These are phyloP conservation scores for Wolfiporia cocos DNA, from an alignment of 1,284 basidiomycete genomes.

Conservation along the genomic window DNA sequence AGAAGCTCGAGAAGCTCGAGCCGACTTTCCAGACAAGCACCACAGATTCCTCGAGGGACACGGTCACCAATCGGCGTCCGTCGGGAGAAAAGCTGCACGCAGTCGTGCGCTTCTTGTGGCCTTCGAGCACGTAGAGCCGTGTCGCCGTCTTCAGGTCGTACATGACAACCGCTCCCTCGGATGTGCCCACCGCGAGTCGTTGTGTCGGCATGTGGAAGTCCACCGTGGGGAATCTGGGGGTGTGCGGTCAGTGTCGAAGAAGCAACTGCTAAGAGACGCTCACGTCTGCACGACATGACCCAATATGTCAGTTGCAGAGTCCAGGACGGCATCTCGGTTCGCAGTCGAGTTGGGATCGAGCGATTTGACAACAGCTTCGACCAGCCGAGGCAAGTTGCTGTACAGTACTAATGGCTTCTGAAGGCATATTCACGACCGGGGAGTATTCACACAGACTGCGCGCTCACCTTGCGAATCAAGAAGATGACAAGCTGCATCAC, in stretches of 20 bases:
- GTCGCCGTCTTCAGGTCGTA: constrained; percentile 97
- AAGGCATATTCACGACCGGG: background rate
- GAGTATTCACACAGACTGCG: background rate
- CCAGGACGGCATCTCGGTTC: constrained; percentile 82
- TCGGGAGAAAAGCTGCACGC: constrained; percentile 91
- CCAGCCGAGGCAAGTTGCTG: constrained; percentile 80
- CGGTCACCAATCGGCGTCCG: constrained; percentile 83
- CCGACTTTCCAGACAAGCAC: constrained; percentile 91
- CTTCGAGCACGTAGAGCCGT: constrained; percentile 90
- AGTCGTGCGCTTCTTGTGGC: constrained; percentile 74
- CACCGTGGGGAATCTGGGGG: constrained; percentile 83
- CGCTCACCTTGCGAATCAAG: constrained; percentile 78
- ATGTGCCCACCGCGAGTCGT: constrained; percentile 89
- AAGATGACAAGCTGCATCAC: constrained; percentile 94
- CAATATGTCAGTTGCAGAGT: constrained; percentile 90
- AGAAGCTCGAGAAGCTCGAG: constrained; percentile 79
- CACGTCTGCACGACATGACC: constrained; percentile 87
- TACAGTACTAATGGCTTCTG: constrained; percentile 85
- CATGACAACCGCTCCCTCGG: constrained; percentile 91
- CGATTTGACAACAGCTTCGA: constrained; percentile 96
- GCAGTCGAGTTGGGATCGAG: constrained; percentile 86
- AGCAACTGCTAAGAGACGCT: constrained; percentile 20
- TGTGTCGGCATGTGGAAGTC: constrained; percentile 88
- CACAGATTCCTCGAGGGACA: constrained; percentile 79
- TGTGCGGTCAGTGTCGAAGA: background rate